Base-by-base conservation (phyloP, 2,329 filamentous ascomycete species). In the Xylariales sp. region DNA sequence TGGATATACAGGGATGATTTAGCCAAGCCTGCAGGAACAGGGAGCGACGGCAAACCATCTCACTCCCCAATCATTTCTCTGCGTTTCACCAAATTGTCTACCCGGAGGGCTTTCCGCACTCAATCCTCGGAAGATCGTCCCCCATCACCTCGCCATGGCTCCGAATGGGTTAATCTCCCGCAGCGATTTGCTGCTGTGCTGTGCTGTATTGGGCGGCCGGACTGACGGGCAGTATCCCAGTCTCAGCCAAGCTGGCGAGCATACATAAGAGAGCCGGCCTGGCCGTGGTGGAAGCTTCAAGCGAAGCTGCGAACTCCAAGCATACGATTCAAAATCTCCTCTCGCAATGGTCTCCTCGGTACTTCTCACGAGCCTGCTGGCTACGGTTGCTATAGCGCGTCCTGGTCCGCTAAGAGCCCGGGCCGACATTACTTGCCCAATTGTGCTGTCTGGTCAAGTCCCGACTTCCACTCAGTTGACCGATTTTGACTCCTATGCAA, bases 401-500 rank as follows among this genome's bases (percentile, higher is more conserved):
- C 16, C 38, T 4, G n/a, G n/a, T 22, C 32, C 19, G 15, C 18
- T 7, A 16, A 25, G 14, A 15, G 19, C 7, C n/a, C n/a, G n/a
- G n/a, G 54, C 54, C 1, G 41, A 38, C 25, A 49, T 59, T 36
- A 49, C 51, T 15, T 60, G 57, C 24, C 56, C 56, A 1, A 37
- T 60, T 1, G 41, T 57, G 2, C 51, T 60, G 4, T 53, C 32
- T 25, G 57, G 57, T 14, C 46, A 55, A 20, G 56, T 60, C 11
- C 46, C 53, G 27, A 47, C 49, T 5, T 46, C 50, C 21, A 36
- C 46, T 24, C 45, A 48, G 14, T 48, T 54, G 24, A 49, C 52
- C 9, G 57, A 60, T 42, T 57, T 60, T 46, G 57, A 60, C 49
- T 54, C 57, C 25, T 53, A 53, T 38, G 51, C 54, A 14, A 59